Conservation (phyloP, 2,329 filamentous ascomycete genomes). For the Epichloe sibirici region DNA sequence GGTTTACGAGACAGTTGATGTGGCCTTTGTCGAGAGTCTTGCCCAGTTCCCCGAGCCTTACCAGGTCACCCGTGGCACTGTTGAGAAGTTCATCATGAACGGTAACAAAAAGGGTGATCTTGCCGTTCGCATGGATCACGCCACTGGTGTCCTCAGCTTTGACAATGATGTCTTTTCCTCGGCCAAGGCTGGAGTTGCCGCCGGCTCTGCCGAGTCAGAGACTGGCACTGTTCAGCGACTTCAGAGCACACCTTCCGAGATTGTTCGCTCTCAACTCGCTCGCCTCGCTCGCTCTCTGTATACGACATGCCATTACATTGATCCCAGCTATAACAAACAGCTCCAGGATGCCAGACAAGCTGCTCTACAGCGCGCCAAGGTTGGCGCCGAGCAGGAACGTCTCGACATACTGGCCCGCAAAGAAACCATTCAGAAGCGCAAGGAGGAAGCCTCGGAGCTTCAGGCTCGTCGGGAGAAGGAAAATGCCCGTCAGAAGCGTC, state of each 20-base stretch:
- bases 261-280: conserved; percentile 87
- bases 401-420: conserved; percentile 73
- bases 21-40: conserved; percentile 84
- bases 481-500: conserved; percentile 75
- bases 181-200: conserved; percentile 73
- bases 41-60: conserved; percentile 95
- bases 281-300: conserved; percentile 84
- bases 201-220: conserved; percentile 81
- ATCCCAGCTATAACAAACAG: conserved; percentile 74
- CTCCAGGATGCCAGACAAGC: conserved; percentile 67
- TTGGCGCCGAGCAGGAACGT: conserved; percentile 87
- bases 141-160: conserved; percentile 88
- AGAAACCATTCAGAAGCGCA: conserved; percentile 89
- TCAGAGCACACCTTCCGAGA: conserved; percentile 95
- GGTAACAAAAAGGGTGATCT: conserved; percentile 99
- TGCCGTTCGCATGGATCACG: conserved; percentile 90
- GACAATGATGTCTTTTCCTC: conserved; percentile 98
- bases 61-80: conserved; percentile 78
- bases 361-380: conserved; percentile 70
- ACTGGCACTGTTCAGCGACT: conserved; percentile 79
- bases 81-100: conserved; percentile 99
- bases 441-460: conserved; percentile 84
- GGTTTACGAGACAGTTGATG: conserved; percentile 95
- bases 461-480: conserved; percentile 85
- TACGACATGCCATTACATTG: conserved; percentile 91